Evolutionary conservation across 2,329 filamentous ascomycete species (phyloP), one percentile per base, ranked within the genome.

Genomic region (Fusarium foetens): DNA sequence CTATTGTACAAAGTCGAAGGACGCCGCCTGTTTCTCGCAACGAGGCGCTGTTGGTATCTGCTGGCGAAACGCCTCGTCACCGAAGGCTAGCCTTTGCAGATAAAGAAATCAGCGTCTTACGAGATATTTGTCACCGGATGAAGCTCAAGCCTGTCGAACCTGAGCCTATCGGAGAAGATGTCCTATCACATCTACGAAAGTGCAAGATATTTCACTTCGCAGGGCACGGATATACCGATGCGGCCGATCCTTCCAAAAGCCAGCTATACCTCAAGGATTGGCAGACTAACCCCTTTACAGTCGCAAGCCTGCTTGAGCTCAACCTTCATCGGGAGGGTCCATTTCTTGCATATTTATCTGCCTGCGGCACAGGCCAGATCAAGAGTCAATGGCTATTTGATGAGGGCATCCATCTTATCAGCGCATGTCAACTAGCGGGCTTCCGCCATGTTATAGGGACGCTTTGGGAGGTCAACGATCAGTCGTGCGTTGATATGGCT

Each of bases 71-170:
- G 13, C 39, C 23, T 4, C 19, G 53, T 14, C 53, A 46, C 21
- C 6, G 12, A 2, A 23, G 5, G 17, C 19, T 57, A 7, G 21
- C 31, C 2, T 57, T 27, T 13, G 31, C 39, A 7, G 29, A 46
- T 1, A 35, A 17, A 3, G 41, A 52, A 36, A 21, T 36, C 7
- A 12, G 2, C 10, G 16, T 46, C 5, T 3, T 36, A 5, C 29
- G 31, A n/a, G 13, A 27, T 19, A 13, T 35, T 3, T 46, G 39
- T 2, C 39, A 13, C 4, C 2, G 4, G 1, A 55, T 46, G n/a
- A 19, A 46, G 1, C 13, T 35, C 0, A 1, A 46, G 1, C n/a
- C 53, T 2, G 11, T 57, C 2, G n/a, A 27, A 1, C 12, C 39
- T 1, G 6, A 19, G 1, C 21, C 52, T 1, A 6, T 33, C 0